Evolutionary conservation across 106 monocot genomes (phyloP), one percentile per base, ranked within the genome.

Genomic region (Hemerocallis citrina): DNA sequence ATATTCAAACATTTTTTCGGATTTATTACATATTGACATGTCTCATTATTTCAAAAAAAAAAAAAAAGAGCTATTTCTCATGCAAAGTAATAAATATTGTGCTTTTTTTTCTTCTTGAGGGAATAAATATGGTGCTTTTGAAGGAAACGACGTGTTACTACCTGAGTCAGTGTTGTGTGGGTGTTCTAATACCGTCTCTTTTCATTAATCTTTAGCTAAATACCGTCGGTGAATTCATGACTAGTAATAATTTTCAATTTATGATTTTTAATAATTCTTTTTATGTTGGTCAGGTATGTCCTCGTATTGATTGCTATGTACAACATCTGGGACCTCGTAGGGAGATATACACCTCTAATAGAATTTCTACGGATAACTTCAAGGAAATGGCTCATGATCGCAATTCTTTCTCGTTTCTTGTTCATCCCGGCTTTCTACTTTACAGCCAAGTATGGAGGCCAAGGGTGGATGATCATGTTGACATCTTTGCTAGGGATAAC

Each of bases 361-460:
- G 28, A 69, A 11, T n/a, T 4, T 0, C 21, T 81, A 22, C 65
- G 62, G 30, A 55, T 86, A 23, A 72, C 46, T 32, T 86, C 86
- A 38, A 28, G 81, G 16, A 78, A 73, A 55, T 67, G 68, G 5
- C 62, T 86, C 13, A 61, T 67, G 59, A 10, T 44, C 3, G 55
- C 68, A 10, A 59, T 60, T 16, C 19, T 81, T 9, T 68, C 78
- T 34, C 74, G 81, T 5, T 75, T 86, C 55, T 32, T 86, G 15
- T 59, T 86, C 16, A 73, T 86, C 21, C 86, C 86, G 4, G 78
- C 86, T 13, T 86, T 86, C 38, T 86, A 86, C 59, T 86, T 86
- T 72, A 57, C 84, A 0, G 75, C 79, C 4, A 79, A 72, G 27
- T 79, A 79, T 46, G 84, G 79, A 42, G 66, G 7, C 16, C 85